Evolutionary conservation across 305 asterid genomes (phyloP).

Genomic region (Ilex paraguariensis): DNA sequence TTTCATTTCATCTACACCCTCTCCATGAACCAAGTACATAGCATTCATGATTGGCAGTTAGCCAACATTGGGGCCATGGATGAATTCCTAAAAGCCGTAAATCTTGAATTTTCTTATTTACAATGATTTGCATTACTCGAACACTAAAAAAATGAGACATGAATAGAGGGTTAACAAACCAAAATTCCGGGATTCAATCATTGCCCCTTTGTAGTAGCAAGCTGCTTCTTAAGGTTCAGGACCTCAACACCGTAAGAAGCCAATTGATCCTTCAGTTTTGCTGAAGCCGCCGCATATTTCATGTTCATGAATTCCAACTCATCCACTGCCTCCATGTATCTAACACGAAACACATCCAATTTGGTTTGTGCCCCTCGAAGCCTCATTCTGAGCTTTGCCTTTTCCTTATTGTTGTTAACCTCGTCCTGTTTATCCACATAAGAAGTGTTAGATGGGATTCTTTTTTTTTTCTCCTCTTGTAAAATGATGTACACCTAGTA

Average conservation of each 20-base stretch:
- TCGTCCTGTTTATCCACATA: constrained; percentile 37
- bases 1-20: too few species aligned
- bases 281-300: constrained; percentile 46
- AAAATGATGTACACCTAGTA: not conserved
- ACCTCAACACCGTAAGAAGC: constrained; percentile 40
- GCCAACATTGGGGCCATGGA: too few species aligned
- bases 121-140: too few species aligned
- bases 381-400: constrained; percentile 59
- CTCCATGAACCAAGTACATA: too few species aligned
- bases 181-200: not conserved
- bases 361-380: constrained; percentile 57
- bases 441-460: constrained; percentile 2
- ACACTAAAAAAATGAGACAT: too few species aligned
- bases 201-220: constrained; percentile 26
- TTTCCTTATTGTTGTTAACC: constrained; percentile 32
- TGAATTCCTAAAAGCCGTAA: too few species aligned
- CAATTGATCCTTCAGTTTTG: constrained; percentile 49
- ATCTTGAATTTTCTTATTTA: too few species aligned
- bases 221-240: constrained; percentile 55
- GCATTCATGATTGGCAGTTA: too few species aligned
- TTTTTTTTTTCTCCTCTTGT: not conserved
- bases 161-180: too few species aligned
- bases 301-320: constrained; percentile 51
- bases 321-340: constrained; percentile 36
- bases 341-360: constrained; percentile 44